Percentiles rank a stretch among this genome's conserved stretches.
Conservation (phyloP, 805 yeast species). For the Candida arabinofermentans region DNA sequence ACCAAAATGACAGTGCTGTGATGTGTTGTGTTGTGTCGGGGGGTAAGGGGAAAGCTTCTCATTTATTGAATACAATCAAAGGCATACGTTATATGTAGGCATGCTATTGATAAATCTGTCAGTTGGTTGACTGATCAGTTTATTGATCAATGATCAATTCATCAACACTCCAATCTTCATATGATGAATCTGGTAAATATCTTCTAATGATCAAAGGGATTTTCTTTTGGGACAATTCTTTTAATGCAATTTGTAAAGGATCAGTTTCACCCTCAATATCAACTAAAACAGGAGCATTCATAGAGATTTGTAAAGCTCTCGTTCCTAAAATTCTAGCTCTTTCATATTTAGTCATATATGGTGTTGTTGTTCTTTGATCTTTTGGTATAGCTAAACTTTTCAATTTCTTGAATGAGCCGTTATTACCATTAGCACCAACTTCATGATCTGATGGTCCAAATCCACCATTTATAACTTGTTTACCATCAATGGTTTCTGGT, state of each 20-base stretch:
- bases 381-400: constrained; percentile 69
- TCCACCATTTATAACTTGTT: constrained; percentile 69
- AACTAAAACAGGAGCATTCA: constrained; percentile 97
- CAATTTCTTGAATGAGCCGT: constrained; percentile 23
- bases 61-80: too few relatives aligned
- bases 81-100: too few relatives aligned
- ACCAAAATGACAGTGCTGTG: too few relatives aligned
- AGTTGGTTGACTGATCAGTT: background rate
- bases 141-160: constrained; percentile 80
- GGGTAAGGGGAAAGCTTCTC: too few relatives aligned
- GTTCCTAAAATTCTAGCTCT: constrained; percentile 97
- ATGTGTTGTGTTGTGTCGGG: too few relatives aligned
- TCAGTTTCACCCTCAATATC: constrained; percentile 99
- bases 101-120: background rate
- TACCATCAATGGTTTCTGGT: constrained; percentile 63
- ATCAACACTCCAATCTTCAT: constrained; percentile 99
- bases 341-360: constrained; percentile 98
- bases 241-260: constrained; percentile 96
- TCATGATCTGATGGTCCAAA: constrained; percentile 53
- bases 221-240: constrained; percentile 90
- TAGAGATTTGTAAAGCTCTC: constrained; percentile 92
- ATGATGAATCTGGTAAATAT: constrained; percentile 94
- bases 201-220: constrained; percentile 95
- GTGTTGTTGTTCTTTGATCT: constrained; percentile 89
- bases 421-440: constrained; percentile 23